These are phyloP conservation scores for Calonectria naviculata DNA, from an alignment of 2,329 filamentous ascomycete genomes.

Conservation along the genomic window DNA sequence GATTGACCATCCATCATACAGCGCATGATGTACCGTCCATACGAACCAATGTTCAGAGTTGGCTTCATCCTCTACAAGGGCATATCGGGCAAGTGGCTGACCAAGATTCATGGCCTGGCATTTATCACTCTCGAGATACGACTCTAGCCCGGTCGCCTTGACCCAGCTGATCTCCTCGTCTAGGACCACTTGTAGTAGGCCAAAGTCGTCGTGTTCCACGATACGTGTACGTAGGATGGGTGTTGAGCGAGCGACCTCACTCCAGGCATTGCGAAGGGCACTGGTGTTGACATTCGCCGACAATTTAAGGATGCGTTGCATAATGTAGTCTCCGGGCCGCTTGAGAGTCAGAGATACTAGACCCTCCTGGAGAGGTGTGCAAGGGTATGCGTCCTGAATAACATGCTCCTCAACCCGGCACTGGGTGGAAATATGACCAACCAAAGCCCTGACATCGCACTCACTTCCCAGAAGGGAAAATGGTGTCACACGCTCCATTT, in stretches of 20 bases:
- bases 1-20: constrained; percentile 45
- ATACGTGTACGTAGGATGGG: constrained; percentile 52
- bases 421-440: background rate
- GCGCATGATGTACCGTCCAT: constrained; percentile 42
- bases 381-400: constrained; percentile 48
- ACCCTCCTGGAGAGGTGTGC: constrained; percentile 48
- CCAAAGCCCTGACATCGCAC: background rate
- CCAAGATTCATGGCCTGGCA: constrained; percentile 14
- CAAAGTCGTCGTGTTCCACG: background rate
- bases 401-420: background rate
- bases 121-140: constrained; percentile 12
- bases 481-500: background rate
- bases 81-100: constrained; percentile 10
- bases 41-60: constrained; percentile 21
- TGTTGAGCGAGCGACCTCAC: background rate
- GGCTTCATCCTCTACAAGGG: background rate
- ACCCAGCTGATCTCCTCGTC: constrained; percentile 6
- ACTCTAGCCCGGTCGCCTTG: background rate
- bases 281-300: background rate
- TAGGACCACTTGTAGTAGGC: constrained; percentile 20
- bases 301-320: constrained; percentile 25
- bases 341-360: constrained; percentile 44
- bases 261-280: constrained; percentile 24
- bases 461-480: background rate
- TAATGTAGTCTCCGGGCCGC: constrained; percentile 28